These are phyloP conservation scores for Mortierella sp. DNA, from an alignment of 371 early-diverging fungal species.

Conservation along the genomic window DNA sequence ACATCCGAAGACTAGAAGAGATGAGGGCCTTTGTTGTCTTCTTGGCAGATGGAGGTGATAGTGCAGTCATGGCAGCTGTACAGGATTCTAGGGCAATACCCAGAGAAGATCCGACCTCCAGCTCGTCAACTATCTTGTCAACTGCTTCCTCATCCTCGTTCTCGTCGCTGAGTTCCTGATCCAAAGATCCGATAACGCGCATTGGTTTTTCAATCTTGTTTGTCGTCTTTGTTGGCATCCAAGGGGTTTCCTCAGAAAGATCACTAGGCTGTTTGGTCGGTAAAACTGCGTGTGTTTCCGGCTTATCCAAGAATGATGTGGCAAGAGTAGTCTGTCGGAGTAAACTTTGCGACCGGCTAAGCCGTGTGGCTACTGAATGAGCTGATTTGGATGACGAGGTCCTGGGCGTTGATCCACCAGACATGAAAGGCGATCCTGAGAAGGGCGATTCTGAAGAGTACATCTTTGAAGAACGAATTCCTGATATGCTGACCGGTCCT, in stretches of 20 bases:
- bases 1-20: constrained; percentile 7
- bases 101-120: not conserved
- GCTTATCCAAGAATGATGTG: not conserved
- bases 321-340: constrained; percentile 18
- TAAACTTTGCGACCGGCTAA: constrained; percentile 10
- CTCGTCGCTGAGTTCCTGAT: not conserved
- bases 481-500: not conserved
- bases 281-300: not conserved
- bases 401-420: not conserved
- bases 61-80: constrained; percentile 23
- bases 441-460: constrained; percentile 9
- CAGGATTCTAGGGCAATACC: constrained; percentile 12
- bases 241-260: not conserved
- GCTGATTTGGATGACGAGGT: not conserved
- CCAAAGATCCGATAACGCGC: not conserved
- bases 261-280: not conserved
- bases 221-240: not conserved
- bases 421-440: not conserved
- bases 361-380: constrained; percentile 7
- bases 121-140: not conserved
- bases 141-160: not conserved
- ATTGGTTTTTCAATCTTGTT: not conserved
- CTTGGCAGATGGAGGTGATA: constrained; percentile 28
- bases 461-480: not conserved
- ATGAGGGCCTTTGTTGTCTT: not conserved